Evolutionary conservation across 768 basidiomycete species (phyloP).

Genomic region (Tylopilus sp.): DNA sequence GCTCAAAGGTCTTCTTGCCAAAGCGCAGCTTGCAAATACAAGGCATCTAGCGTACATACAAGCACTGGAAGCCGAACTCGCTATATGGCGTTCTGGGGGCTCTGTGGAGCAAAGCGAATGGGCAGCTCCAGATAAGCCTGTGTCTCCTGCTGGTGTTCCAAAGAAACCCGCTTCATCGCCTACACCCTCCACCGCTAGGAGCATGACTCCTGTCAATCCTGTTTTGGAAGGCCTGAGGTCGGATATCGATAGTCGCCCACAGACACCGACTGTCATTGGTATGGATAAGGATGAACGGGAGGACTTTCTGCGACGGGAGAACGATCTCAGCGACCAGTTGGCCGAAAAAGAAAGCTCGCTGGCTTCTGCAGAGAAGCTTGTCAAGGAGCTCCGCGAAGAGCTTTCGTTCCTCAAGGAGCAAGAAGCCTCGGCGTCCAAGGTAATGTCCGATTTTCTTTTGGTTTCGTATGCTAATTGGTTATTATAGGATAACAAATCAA

Average conservation of each 20-base stretch:
- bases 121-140: conserved; percentile 64
- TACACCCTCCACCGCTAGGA: conserved; percentile 61
- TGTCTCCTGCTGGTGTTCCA: conserved; percentile 39
- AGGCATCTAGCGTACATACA: conserved; percentile 84
- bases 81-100: conserved; percentile 85
- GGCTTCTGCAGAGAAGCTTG: conserved; percentile 74
- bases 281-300: conserved; percentile 97
- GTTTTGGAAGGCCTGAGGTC: conserved; percentile 64
- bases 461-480: conserved; percentile 7
- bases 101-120: conserved; percentile 81
- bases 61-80: conserved; percentile 86
- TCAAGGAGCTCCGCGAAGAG: conserved; percentile 88
- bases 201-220: conserved; percentile 75
- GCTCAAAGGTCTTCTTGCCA: conserved; percentile 87
- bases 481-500: conserved; percentile 83
- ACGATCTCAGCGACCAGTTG: conserved; percentile 90
- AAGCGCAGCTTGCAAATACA: conserved; percentile 83
- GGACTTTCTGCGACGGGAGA: conserved; percentile 94
- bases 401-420: conserved; percentile 89
- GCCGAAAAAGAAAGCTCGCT: conserved; percentile 89
- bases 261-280: conserved; percentile 85
- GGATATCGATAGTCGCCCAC: conserved; percentile 80
- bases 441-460: conserved; percentile 27
- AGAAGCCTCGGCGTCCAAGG: conserved; percentile 74
- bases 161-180: conserved; percentile 54